Evolutionary conservation across 495 filamentous ascomycete genomes (phyloP), one percentile per base, ranked within the genome.

Genomic region (Geoglossum glabrum): DNA sequence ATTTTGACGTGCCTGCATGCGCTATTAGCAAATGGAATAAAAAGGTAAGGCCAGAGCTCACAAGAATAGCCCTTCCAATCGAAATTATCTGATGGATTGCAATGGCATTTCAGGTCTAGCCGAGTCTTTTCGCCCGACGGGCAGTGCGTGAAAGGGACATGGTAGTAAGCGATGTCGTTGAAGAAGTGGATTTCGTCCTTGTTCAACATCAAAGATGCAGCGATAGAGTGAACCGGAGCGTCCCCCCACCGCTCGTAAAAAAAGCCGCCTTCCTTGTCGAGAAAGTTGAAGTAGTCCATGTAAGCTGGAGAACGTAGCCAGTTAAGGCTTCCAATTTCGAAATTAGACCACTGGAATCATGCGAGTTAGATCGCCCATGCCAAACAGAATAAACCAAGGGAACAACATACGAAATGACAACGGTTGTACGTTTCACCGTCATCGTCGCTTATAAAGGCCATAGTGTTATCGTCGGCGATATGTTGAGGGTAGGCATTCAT

Each of bases 71-170:
- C 86, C 70, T 93, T 94, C 93, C 93, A 98, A 68, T 98, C 92
- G 73, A 98, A 97, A 71, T 96, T 97, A 26, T 96, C 86, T 61
- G 83, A 83, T 1, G 92, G 92, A 68, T 97, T 90, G 71, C 92
- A 98, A 66, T 86, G 80, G 68, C 92, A 98, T 68, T 86, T 89
- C 56, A 86, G 76, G 58, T 94, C 84, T 58, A 86, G 65, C 59
- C 88, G 75, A 33, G 76, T 76, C 69, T 92, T 73, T 69, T 97
- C 88, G 26, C 82, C 83, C 0, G 86, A 92, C 3, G 92, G 92
- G 67, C 92, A 98, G 71, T 98, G 92, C 25, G 90, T 97, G 67
- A 98, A 98, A 7, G 92, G 92, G n/a, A 95, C 85, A 65, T 98
- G 92, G 70, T 88, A 97, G 71, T 98, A 98, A 58, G 85, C 92